A percentile compares a stretch with the other conserved stretches of the same genome.
phyloP scores from a whole-genome alignment of 306 rosid species.

The Alnus rubra region DNA sequence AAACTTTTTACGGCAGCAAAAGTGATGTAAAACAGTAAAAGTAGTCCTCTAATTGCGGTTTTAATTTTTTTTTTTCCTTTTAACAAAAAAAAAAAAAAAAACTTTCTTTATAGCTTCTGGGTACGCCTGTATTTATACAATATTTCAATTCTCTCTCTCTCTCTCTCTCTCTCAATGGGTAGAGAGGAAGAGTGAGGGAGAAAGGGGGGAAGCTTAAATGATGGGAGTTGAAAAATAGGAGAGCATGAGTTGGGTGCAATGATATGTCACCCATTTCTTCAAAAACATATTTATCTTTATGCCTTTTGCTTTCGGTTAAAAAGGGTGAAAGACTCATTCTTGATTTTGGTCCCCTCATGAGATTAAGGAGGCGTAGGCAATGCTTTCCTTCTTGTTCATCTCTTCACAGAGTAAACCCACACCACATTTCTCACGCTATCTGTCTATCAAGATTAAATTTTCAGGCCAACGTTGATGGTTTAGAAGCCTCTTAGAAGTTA shows the following conservation, averaged over 20 bases:
- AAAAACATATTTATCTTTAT: slow-evolving; percentile 25
- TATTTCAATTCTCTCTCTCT: slow-evolving; percentile 16
- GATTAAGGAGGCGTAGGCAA: slow-evolving; percentile 75
- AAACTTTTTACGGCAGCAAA: slow-evolving; percentile 31
- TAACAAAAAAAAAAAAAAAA: not conserved
- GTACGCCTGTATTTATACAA: slow-evolving; percentile 23
- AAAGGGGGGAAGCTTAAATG: slow-evolving; percentile 39
- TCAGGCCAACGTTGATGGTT: slow-evolving; percentile 17
- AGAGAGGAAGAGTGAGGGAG: slow-evolving; percentile 27
- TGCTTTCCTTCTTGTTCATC: slow-evolving; percentile 89
- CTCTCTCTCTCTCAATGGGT: slow-evolving; percentile 30
- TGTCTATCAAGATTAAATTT: slow-evolving; percentile 10
- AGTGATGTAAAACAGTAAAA: slow-evolving; percentile 22
- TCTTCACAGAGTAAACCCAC: slow-evolving; percentile 60
- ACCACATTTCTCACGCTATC: not conserved
- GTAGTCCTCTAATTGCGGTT: slow-evolving; percentile 43
- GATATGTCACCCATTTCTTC: slow-evolving; percentile 51
- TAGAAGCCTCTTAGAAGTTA: slow-evolving; percentile 19
- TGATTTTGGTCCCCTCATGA: slow-evolving; percentile 62
- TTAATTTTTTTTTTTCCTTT: slow-evolving; percentile 11
- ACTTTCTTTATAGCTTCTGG: slow-evolving; percentile 26
- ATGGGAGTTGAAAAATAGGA: slow-evolving; percentile 52
- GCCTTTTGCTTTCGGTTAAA: slow-evolving; percentile 47
- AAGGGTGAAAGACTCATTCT: slow-evolving; percentile 34
- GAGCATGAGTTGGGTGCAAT: slow-evolving; percentile 64